Conservation (phyloP, 371 early-diverging fungal genomes). For the Mucor circinelloides region DNA sequence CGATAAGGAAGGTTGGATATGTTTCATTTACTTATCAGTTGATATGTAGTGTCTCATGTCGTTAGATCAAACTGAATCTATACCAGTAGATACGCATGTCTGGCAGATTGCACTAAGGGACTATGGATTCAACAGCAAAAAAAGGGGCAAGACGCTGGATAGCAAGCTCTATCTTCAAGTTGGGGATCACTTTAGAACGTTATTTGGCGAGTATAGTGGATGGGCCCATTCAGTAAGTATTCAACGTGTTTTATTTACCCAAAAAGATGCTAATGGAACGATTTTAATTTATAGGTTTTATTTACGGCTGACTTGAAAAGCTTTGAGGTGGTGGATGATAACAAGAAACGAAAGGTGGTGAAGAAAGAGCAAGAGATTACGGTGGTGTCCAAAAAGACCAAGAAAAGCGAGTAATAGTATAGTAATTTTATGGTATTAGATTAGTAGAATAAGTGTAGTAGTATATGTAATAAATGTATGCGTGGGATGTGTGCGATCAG, state of each 20-base stretch:
- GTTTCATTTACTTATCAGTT: neutral
- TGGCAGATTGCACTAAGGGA: constrained; percentile 87
- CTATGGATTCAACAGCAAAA: constrained; percentile 61
- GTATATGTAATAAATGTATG: constrained; percentile 4
- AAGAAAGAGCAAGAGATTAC: neutral
- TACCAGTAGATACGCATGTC: constrained; percentile 96
- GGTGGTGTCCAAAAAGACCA: neutral
- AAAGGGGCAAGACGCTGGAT: constrained; percentile 66
- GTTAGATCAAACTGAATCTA: constrained; percentile 76
- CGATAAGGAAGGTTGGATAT: neutral
- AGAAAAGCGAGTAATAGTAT: neutral
- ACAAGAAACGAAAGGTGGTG: neutral
- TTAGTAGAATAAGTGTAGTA: constrained; percentile 4
- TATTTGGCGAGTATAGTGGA: constrained; percentile 88
- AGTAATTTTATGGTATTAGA: constrained; percentile 1
- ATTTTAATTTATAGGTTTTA: constrained; percentile 31
- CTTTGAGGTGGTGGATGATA: constrained; percentile 18
- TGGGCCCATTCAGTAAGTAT: constrained; percentile 89
- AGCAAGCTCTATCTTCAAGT: constrained; percentile 70
- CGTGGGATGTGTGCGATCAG: neutral
- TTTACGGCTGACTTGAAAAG: constrained; percentile 59
- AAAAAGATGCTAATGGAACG: neutral
- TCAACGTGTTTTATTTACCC: neutral
- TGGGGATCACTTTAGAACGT: constrained; percentile 68
- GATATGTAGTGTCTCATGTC: constrained; percentile 72